Conservation (phyloP, 2,329 filamentous ascomycete species). For the Aspergillus fumigatus region DNA sequence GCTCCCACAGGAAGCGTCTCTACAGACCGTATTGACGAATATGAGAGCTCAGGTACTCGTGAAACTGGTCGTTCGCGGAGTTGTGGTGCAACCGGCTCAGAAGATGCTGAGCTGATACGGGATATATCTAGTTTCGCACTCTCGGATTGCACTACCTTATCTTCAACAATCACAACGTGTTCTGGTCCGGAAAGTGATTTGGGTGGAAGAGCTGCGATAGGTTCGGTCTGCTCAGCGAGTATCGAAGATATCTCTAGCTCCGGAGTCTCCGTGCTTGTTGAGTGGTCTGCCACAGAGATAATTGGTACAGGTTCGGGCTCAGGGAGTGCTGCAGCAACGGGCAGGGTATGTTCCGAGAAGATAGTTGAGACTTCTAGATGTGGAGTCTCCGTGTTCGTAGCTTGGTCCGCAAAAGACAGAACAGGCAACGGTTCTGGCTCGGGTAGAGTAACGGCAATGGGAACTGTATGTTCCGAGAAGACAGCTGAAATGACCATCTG, state of each 20-base stretch:
- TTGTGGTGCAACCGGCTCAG: slow-evolving; percentile 30
- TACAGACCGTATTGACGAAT: slow-evolving; percentile 43
- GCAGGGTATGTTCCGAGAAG: slow-evolving; percentile 25
- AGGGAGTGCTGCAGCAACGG: slow-evolving; percentile 11
- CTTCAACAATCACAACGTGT: slow-evolving; percentile 11
- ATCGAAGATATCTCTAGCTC: slow-evolving; percentile 27
- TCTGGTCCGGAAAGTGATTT: slow-evolving; percentile 15
- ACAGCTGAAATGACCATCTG: slow-evolving; percentile 19
- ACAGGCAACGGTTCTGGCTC: slow-evolving; percentile 15
- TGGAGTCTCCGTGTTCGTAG: slow-evolving; percentile 12
- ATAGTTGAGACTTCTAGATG: slow-evolving; percentile 31
- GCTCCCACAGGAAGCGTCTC: slow-evolving; percentile 43
- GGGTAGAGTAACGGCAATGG: slow-evolving; percentile 18
- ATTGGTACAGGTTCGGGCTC: slow-evolving; percentile 13
- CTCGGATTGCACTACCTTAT: slow-evolving; percentile 8
- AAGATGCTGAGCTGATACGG: slow-evolving; percentile 20
- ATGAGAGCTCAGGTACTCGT: slow-evolving; percentile 29
- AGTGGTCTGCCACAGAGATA: slow-evolving; percentile 2
- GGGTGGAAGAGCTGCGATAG: slow-evolving; percentile 17
- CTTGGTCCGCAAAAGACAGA: slow-evolving; percentile 13
- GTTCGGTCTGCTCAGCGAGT: slow-evolving; percentile 23
- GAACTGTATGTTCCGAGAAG: slow-evolving; percentile 15
- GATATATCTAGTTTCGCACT: slow-evolving; percentile 26
- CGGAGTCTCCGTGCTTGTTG: slow-evolving; percentile 6
- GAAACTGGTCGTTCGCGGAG: slow-evolving; percentile 19